A percentile compares a stretch with the other conserved stretches of the same genome.
Evolutionary conservation across 768 basidiomycete genomes (phyloP).

Genomic region (Hygrophorus russula): DNA sequence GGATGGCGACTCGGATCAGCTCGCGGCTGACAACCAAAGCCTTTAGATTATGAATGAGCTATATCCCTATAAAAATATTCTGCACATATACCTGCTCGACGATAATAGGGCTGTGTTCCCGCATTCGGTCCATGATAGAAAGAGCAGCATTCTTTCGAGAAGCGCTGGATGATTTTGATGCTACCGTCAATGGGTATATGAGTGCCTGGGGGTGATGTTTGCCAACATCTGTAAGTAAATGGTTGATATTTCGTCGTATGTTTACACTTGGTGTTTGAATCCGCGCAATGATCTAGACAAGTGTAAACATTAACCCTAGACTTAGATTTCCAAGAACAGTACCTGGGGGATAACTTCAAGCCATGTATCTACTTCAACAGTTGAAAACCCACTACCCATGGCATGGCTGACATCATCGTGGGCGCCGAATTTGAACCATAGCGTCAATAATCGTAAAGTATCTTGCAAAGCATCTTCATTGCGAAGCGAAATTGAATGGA

Average conservation of each 20-base stretch:
- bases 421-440: constrained; percentile 97
- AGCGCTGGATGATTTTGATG: constrained; percentile 86
- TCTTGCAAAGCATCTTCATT: constrained; percentile 92
- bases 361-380: constrained; percentile 96
- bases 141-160: constrained; percentile 75
- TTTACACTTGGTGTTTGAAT: constrained; percentile 89
- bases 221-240: constrained; percentile 83
- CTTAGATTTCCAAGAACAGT: constrained; percentile 6
- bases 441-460: constrained; percentile 79
- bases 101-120: constrained; percentile 77
- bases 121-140: constrained; percentile 85
- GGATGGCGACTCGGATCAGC: constrained; percentile 90
- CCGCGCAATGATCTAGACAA: constrained; percentile 82
- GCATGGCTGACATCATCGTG: constrained; percentile 84
- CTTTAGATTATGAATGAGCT: constrained; percentile 21
- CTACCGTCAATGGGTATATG: constrained; percentile 92
- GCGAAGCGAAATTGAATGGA: constrained; percentile 85
- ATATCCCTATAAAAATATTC: background rate
- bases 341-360: constrained; percentile 98
- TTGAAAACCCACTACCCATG: constrained; percentile 77
- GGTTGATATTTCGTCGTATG: constrained; percentile 82
- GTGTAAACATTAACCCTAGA: background rate
- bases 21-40: constrained; percentile 87
- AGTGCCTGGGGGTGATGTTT: constrained; percentile 96
- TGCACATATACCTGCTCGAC: constrained; percentile 62